Conservation (phyloP, 2,329 filamentous ascomycete genomes). For the Verticillium dahliae region DNA sequence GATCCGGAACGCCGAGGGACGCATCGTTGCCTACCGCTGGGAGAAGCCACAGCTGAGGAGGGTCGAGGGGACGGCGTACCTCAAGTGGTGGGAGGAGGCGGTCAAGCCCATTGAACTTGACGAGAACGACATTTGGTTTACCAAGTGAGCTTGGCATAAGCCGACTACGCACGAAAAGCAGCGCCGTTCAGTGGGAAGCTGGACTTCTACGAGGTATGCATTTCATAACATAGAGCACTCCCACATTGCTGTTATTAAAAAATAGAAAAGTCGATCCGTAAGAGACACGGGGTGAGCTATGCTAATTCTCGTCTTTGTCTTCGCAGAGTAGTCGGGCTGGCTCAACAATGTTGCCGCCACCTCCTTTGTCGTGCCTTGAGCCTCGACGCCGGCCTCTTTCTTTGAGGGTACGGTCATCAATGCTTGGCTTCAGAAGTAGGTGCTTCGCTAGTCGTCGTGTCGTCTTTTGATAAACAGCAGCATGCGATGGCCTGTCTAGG, state of each 20-base stretch:
- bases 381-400: neutral
- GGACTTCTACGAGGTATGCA: neutral
- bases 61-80: neutral
- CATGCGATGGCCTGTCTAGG: neutral
- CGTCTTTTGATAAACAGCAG: neutral
- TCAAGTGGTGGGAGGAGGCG: neutral
- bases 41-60: neutral
- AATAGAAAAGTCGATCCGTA: too few species aligned
- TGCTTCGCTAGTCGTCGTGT: too few species aligned
- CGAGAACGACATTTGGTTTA: neutral
- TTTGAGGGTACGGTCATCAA: neutral
- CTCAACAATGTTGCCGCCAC: neutral
- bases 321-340: constrained; percentile 1
- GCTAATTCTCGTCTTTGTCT: constrained; percentile 9
- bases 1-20: neutral
- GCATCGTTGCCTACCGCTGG: neutral
- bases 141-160: neutral
- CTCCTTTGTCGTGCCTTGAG: neutral
- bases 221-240: too few species aligned
- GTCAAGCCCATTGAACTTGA: neutral
- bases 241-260: too few species aligned
- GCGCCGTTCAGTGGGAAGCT: neutral
- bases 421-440: neutral
- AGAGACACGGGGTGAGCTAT: neutral
- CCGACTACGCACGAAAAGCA: neutral